phyloP scores from a whole-genome alignment of 257 asterid genomes.

The Solanum habrochaites region DNA sequence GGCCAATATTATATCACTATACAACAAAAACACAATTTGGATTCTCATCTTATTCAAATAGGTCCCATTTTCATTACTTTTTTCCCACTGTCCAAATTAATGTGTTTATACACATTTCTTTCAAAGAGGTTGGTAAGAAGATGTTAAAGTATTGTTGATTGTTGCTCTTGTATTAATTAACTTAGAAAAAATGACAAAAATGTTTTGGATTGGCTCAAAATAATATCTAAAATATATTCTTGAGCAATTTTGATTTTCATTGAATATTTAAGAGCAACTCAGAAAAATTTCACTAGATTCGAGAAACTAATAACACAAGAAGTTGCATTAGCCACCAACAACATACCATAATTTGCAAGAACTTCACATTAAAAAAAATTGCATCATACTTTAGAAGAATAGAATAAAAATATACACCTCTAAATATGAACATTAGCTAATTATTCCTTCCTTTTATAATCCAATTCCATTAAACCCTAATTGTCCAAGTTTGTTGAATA shows the following conservation, averaged over 20 bases:
- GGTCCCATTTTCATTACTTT: constrained; percentile 12
- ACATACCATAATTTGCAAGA: background rate
- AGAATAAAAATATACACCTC: background rate
- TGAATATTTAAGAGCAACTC: background rate
- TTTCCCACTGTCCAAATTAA: background rate
- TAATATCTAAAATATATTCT: background rate
- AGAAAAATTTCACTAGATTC: background rate
- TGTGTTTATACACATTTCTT: background rate
- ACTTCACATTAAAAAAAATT: background rate
- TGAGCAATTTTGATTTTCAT: background rate
- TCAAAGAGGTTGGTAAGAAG: constrained; percentile 9
- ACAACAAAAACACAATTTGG: constrained; percentile 14
- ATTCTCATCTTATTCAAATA: background rate
- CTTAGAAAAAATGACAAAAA: background rate
- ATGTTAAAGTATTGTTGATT: background rate
- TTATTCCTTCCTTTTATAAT: background rate
- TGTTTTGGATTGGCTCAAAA: background rate
- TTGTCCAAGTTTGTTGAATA: background rate
- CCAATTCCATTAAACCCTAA: background rate
- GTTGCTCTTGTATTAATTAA: too few species aligned
- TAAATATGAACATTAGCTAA: background rate
- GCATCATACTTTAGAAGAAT: background rate
- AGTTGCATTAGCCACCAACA: background rate
- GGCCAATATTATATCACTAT: constrained; percentile 1
- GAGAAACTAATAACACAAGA: background rate